Percentiles rank a stretch among this genome's conserved stretches.
These are phyloP conservation scores for Paraleonurus japonicus DNA, from an alignment of 257 asterid species.

Conservation along the genomic window DNA sequence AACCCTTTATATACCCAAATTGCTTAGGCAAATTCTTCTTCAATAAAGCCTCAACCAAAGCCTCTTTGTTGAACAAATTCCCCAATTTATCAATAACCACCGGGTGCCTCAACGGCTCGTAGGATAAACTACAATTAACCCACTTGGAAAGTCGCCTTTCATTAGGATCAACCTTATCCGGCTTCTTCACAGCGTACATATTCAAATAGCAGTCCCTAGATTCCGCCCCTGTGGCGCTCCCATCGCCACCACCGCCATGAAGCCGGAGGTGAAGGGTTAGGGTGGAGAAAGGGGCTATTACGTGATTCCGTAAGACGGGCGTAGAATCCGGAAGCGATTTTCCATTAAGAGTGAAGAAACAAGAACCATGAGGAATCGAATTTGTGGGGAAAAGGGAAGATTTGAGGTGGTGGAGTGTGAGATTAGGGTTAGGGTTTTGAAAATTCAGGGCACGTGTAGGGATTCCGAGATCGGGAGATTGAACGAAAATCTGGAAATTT, in stretches of 20 bases:
- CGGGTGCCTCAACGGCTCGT: slow-evolving; percentile 77
- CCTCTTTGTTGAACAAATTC: slow-evolving; percentile 88
- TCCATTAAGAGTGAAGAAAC: slow-evolving; percentile 67
- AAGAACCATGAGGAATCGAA: slow-evolving; percentile 28
- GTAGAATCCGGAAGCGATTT: slow-evolving; percentile 53
- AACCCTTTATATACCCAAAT: slow-evolving; percentile 75
- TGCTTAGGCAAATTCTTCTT: slow-evolving; percentile 77
- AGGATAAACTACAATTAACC: slow-evolving; percentile 75
- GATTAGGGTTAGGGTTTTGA: slow-evolving; percentile 50
- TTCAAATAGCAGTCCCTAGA: slow-evolving; percentile 85
- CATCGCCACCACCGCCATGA: slow-evolving; percentile 91
- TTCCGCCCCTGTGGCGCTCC: slow-evolving; percentile 96
- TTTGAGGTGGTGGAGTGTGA: slow-evolving; percentile 56
- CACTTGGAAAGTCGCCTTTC: slow-evolving; percentile 79
- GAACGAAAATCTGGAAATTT: slow-evolving; percentile 55
- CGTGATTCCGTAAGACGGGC: slow-evolving; percentile 27
- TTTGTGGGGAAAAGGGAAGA: slow-evolving; percentile 37
- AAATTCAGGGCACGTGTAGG: slow-evolving; percentile 51
- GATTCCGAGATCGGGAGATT: slow-evolving; percentile 56
- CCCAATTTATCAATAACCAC: slow-evolving; percentile 79
- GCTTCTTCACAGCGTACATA: slow-evolving; percentile 84
- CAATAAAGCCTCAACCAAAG: slow-evolving; percentile 80
- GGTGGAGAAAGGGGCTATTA: slow-evolving; percentile 54
- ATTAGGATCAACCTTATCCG: slow-evolving; percentile 79
- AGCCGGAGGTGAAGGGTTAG: slow-evolving; percentile 56